Evolutionary conservation across 352 stramenopile genomes (phyloP), one percentile per base, ranked within the genome.

Genomic region (Aphanomyces stellatus): DNA sequence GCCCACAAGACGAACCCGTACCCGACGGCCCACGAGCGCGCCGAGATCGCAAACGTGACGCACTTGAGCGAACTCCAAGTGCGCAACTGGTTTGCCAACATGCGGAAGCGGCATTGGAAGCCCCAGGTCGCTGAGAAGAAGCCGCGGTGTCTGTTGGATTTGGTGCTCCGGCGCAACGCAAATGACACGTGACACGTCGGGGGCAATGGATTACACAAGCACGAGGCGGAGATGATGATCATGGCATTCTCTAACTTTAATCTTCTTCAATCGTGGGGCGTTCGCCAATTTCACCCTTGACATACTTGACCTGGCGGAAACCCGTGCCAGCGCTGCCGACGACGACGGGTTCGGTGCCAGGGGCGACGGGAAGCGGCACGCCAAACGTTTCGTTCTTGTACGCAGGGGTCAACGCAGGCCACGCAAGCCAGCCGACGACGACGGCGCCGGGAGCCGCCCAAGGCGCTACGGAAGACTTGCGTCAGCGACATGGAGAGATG

Each of bases 61-160:
- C 81, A 81, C 0, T 67, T 94, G 30, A 79, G 76, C 5, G 85
- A 92, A 71, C 84, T 91, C 60, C 85, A 94, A 64, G 84, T 94
- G 63, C 84, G 84, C 67, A 92, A 94, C 62, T 94, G 85, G 85
- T 94, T 94, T 71, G 84, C 85, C 22, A 94, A 94, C 67, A 94
- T 94, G 83, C 85, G 85, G 51, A 94, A 94, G 66, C 83, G 85
- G 51, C 85, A 94, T 71, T 94, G 85, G 85, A 92, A 91, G 56
- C 85, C 85, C 1, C 46, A 33, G 24, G 22, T 61, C 3, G 11
- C 30, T 2, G 40, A 59, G 13, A 91, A 91, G 75, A 90, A 89
- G 68, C 85, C 85, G 40, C 82, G 85, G 37, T 90, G 81, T 65
- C 69, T 93, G 35, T 64, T 93, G 17, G 85, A 93, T 56, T 76